Percentiles rank a stretch among this genome's conserved stretches.
Evolutionary conservation across 768 basidiomycete genomes (phyloP).

Genomic region (Boletus rex-veris): DNA sequence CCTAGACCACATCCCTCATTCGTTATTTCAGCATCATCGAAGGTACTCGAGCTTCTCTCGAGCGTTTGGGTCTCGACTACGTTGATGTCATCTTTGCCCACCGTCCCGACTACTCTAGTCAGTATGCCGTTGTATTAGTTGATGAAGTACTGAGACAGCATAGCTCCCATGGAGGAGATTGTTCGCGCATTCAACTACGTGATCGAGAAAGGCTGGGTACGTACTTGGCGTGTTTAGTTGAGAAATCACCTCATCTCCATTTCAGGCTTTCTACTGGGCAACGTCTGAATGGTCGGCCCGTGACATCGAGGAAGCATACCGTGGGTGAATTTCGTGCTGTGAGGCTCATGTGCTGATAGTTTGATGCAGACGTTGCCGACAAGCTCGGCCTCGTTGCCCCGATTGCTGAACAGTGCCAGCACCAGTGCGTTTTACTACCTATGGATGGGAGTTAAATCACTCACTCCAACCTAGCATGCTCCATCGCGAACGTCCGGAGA

Average conservation of each 20-base stretch:
- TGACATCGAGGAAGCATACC: slow-evolving; percentile 45
- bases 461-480: slow-evolving; percentile 38
- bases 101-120: slow-evolving; percentile 40
- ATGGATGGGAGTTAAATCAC: too few species aligned
- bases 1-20: not conserved
- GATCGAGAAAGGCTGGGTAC: slow-evolving; percentile 46
- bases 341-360: not conserved
- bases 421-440: slow-evolving; percentile 30
- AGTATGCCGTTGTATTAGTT: slow-evolving; percentile 1
- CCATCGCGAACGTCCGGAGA: slow-evolving; percentile 52
- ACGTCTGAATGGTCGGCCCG: slow-evolving; percentile 56
- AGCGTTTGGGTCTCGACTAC: slow-evolving; percentile 52
- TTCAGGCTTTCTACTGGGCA: slow-evolving; percentile 43
- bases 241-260: not conserved
- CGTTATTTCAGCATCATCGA: slow-evolving; percentile 46
- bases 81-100: slow-evolving; percentile 51
- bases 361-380: slow-evolving; percentile 42
- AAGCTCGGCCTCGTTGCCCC: slow-evolving; percentile 49
- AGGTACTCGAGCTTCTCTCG: slow-evolving; percentile 47
- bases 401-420: slow-evolving; percentile 50
- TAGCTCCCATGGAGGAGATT: slow-evolving; percentile 49
- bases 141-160: not conserved
- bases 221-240: not conserved
- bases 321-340: slow-evolving; percentile 14
- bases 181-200: slow-evolving; percentile 58